Evolutionary conservation across 1,139 yeast genomes (phyloP).

Genomic region (Geotrichum australiense): DNA sequence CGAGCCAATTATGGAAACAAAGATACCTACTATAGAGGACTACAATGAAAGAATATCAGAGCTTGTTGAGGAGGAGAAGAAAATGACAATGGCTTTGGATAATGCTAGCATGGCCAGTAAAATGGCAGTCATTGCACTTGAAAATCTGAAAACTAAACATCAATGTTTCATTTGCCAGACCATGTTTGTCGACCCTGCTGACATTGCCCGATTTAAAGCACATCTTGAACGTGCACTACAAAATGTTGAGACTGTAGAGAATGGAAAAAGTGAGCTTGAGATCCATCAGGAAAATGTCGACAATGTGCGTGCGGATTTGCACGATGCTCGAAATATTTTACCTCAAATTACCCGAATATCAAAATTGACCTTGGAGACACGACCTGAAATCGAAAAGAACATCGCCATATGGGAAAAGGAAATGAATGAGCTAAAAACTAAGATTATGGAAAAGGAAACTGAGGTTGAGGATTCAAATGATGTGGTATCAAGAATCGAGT

Average conservation of each 20-base stretch:
- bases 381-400: slow-evolving; percentile 22
- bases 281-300: slow-evolving; percentile 3
- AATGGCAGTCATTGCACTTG: too few species aligned
- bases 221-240: slow-evolving; percentile 3
- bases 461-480: slow-evolving; percentile 14
- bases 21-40: slow-evolving; percentile 8
- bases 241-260: slow-evolving; percentile 7
- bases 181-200: slow-evolving; percentile 10
- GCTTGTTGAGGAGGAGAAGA: slow-evolving; percentile 13
- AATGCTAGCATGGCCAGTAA: too few species aligned
- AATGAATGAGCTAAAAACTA: slow-evolving; percentile 20
- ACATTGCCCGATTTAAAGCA: slow-evolving; percentile 7
- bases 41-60: slow-evolving; percentile 16
- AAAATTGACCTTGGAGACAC: slow-evolving; percentile 17
- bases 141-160: slow-evolving; percentile 6
- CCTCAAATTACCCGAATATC: slow-evolving; percentile 10
- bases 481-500: slow-evolving; percentile 26
- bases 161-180: slow-evolving; percentile 12
- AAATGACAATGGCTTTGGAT: too few species aligned
- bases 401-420: slow-evolving; percentile 21
- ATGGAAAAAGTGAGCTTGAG: background rate
- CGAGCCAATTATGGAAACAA: slow-evolving; percentile 10
- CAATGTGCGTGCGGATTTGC: slow-evolving; percentile 8
- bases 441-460: slow-evolving; percentile 1
- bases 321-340: slow-evolving; percentile 6